Evolutionary conservation across 2,329 filamentous ascomycete genomes (phyloP).

Genomic region (Clonostachys solani): DNA sequence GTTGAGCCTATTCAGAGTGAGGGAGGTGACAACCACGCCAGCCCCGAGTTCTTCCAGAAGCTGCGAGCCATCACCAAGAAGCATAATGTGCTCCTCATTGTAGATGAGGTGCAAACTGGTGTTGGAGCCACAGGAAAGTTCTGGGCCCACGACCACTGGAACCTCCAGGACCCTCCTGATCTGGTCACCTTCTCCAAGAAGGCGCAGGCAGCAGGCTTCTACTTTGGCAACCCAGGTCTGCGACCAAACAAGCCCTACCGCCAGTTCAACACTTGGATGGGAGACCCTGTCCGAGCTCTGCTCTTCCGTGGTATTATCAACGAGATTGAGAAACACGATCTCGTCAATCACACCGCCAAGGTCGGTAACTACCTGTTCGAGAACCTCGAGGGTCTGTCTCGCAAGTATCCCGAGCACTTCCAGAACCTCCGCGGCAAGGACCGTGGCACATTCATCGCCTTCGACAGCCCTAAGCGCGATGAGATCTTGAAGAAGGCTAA

Average conservation of each 20-base stretch:
- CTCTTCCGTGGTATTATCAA: constrained; percentile 83
- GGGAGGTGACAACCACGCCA: constrained; percentile 92
- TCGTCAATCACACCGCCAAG: constrained; percentile 75
- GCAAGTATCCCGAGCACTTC: constrained; percentile 73
- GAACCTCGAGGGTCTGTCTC: constrained; percentile 62
- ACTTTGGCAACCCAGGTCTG: constrained; percentile 76
- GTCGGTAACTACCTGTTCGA: constrained; percentile 76
- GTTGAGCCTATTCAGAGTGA: constrained; percentile 92
- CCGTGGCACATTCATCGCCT: constrained; percentile 89
- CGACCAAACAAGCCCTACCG: constrained; percentile 90
- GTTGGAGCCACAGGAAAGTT: constrained; percentile 90
- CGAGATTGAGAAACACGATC: constrained; percentile 70
- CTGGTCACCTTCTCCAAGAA: constrained; percentile 97
- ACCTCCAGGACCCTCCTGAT: constrained; percentile 73
- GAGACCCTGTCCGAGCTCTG: constrained; percentile 79
- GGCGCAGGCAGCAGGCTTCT: constrained; percentile 90
- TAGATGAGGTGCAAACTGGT: constrained; percentile 92
- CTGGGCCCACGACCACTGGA: constrained; percentile 97
- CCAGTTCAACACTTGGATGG: constrained; percentile 98
- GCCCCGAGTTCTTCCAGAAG: constrained; percentile 79
- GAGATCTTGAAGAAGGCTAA: constrained; percentile 77
- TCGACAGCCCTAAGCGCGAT: constrained; percentile 78
- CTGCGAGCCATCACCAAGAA: constrained; percentile 75
- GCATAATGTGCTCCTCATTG: constrained; percentile 79
- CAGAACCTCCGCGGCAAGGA: constrained; percentile 82